Evolutionary conservation across 805 yeast species (phyloP), one percentile per base, ranked within the genome.

Genomic region (Candida nemodendra): DNA sequence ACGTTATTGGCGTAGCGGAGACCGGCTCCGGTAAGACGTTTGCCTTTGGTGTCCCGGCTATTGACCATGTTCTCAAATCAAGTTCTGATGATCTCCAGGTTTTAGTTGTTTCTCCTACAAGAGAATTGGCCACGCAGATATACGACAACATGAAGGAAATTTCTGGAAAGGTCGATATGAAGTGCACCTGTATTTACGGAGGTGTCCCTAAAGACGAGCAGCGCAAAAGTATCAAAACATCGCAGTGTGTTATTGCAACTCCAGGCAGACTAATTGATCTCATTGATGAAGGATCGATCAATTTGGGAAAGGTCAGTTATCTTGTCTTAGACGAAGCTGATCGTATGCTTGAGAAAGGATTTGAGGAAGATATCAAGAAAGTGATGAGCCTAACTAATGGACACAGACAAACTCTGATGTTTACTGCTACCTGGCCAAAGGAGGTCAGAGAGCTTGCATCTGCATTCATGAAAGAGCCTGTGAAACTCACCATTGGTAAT

Each of bases 341-440:
- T 64, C 79, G 99, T 68, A 91, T 93, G 98, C 76, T 93, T 43
- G 99, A 93, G 63, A 93, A 86, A 65, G 99, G 99, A 25, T 93
- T 93, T 56, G 98, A 95, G 66, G 95, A 91, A 61, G 99, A 91
- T 64, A 91, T 93, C 58, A 88, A 85, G 61, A 71, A 74, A 47
- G 88, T 93, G 48, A 79, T 93, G 58, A 76, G 82, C 31, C 68
- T 71, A 40, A 73, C 87, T 22, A 45, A 56, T 65, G 22, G 63
- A 18, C 54, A 72, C 19, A 74, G 98, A 68, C 98, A 91, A 65
- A 93, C 99, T 0, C 72, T 93, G 47, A 93, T 93, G 98, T 93
- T 93, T 66, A 91, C 99, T 8, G 99, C 99, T n/a, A 93, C 99
- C 1, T 93, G 99, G 99, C 99, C 99, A n/a, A 86, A 85, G 54